These are phyloP conservation scores for Erodium maritimum DNA, from an alignment of 345 rosid species.

Conservation along the genomic window DNA sequence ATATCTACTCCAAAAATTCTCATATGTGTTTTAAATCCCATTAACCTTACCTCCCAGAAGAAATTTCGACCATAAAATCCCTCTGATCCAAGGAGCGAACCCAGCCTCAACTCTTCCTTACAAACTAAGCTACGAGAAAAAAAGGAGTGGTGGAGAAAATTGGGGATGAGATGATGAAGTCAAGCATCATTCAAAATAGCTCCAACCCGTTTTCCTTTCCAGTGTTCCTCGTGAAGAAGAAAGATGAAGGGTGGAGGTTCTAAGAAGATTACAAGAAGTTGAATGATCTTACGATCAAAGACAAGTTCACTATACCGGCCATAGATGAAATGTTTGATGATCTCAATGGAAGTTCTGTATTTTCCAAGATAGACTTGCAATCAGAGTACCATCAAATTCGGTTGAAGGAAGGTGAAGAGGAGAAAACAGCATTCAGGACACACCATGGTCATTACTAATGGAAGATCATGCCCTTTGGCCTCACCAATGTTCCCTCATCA, in stretches of 20 bases:
- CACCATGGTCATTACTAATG: slow-evolving; percentile 3
- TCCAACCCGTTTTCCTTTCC: not conserved
- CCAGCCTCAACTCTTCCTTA: not conserved
- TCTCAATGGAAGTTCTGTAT: not conserved
- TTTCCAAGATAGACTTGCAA: not conserved
- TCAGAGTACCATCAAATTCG: not conserved
- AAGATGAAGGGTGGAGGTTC: not conserved
- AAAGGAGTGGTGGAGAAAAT: not conserved
- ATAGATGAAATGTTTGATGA: slow-evolving; percentile 5
- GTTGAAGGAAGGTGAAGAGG: not conserved
- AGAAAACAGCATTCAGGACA: not conserved
- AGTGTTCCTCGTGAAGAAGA: not conserved
- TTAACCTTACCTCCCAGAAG: not conserved
- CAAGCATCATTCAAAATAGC: not conserved
- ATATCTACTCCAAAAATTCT: too few relatives aligned
- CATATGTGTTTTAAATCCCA: too few relatives aligned
- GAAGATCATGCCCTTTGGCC: not conserved
- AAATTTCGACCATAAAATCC: not conserved
- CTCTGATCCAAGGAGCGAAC: not conserved
- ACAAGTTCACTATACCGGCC: not conserved
- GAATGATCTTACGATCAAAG: not conserved
- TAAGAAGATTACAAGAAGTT: not conserved
- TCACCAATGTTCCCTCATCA: not conserved
- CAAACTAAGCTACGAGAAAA: not conserved
- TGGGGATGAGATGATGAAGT: not conserved